A percentile compares a stretch with the other conserved stretches of the same genome.
Conservation (phyloP, 2,329 filamentous ascomycete species). For the Fusarium xyrophilum region DNA sequence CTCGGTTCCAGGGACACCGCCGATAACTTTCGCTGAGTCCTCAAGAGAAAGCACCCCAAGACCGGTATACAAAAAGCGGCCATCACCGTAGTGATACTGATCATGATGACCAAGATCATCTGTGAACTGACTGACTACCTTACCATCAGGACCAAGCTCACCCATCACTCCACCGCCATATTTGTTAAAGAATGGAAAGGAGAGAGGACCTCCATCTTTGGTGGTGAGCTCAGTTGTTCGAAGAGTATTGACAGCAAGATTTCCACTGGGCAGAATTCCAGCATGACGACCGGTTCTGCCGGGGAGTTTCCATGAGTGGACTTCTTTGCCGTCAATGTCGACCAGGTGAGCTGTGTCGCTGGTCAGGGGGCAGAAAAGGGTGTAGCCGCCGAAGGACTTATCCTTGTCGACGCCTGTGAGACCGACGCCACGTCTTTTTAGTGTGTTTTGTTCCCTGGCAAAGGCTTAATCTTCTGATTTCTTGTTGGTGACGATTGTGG, state of each 20-base stretch:
- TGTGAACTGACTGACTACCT: conserved; percentile 39
- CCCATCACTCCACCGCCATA: conserved; percentile 44
- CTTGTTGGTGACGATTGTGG: background rate
- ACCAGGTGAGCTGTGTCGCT: conserved; percentile 38
- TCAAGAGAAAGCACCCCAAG: conserved; percentile 40
- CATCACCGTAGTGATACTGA: conserved; percentile 42
- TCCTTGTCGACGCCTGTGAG: conserved; percentile 41
- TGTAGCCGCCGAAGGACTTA: conserved; percentile 40
- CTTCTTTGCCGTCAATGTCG: conserved; percentile 42
- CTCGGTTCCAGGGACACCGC: conserved; percentile 39
- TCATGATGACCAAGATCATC: conserved; percentile 43
- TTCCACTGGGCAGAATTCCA: conserved; percentile 39
- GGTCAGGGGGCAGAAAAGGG: conserved; percentile 43
- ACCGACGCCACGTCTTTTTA: conserved; percentile 41
- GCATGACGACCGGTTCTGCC: conserved; percentile 42
- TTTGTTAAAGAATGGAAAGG: conserved; percentile 44
- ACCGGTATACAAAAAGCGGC: conserved; percentile 38
- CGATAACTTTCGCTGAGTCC: conserved; percentile 40
- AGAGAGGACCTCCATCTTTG: conserved; percentile 32
- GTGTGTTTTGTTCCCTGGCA: conserved; percentile 42
- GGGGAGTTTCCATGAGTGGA: conserved; percentile 43
- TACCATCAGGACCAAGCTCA: conserved; percentile 38
- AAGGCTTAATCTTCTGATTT: accelerated
- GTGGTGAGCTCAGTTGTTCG: conserved; percentile 22
- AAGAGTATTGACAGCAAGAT: conserved; percentile 44